phyloP scores from a whole-genome alignment of 495 filamentous ascomycete genomes.

The Hypoxylon cercidicola region DNA sequence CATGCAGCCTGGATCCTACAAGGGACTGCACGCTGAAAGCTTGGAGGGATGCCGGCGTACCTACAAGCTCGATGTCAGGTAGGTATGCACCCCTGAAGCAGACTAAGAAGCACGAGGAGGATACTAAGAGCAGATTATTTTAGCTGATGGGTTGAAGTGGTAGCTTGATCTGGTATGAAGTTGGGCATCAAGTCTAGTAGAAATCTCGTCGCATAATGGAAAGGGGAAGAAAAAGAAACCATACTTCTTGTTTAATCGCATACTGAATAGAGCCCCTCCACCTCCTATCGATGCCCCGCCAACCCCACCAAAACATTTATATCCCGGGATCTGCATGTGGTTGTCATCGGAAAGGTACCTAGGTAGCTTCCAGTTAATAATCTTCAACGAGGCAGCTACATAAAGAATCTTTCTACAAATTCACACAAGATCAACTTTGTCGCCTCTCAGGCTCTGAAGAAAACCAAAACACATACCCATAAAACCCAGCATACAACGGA shows the following conservation, averaged over 20 bases:
- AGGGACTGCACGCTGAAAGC: constrained; percentile 51
- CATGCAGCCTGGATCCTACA: constrained; percentile 49
- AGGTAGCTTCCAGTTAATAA: neutral
- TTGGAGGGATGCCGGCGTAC: constrained; percentile 45
- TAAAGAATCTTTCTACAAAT: constrained; percentile 20
- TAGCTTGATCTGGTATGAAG: no score
- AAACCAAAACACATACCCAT: neutral
- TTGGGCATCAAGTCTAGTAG: no score
- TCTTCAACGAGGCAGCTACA: constrained; percentile 33
- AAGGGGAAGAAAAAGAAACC: no score
- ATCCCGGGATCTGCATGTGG: no score
- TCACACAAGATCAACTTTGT: neutral
- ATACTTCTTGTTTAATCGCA: constrained; percentile 11
- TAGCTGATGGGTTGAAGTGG: constrained; percentile 18
- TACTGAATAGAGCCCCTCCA: neutral
- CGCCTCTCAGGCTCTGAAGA: neutral
- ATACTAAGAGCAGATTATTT: constrained; percentile 18
- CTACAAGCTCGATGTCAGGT: constrained; percentile 49
- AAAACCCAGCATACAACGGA: constrained; percentile 7
- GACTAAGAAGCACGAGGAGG: constrained; percentile 21
- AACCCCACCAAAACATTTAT: constrained; percentile 48
- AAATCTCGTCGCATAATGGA: no score
- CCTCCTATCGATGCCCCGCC: constrained; percentile 37
- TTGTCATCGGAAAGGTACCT: no score
- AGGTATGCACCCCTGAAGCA: constrained; percentile 49